A percentile compares a stretch with the other conserved stretches of the same genome.
Conservation (phyloP, 495 filamentous ascomycete genomes). For the Podospora conica region DNA sequence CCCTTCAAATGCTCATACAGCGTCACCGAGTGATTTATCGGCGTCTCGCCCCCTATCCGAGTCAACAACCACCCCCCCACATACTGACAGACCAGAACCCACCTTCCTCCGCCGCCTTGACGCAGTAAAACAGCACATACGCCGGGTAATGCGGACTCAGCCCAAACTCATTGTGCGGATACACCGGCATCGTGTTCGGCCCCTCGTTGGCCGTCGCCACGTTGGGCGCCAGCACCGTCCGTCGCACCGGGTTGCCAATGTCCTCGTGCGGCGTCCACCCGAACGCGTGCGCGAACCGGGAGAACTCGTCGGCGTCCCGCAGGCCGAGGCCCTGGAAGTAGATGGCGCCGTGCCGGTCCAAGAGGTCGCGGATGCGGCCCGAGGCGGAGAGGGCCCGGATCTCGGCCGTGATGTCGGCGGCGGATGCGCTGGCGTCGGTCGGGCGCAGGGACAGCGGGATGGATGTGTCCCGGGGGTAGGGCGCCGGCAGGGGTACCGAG, state of each 20-base stretch:
- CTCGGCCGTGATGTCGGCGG: conserved; percentile 12
- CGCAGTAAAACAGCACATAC: conserved; percentile 48
- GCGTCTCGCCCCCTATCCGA: conserved; percentile 42
- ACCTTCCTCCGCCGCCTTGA: conserved; percentile 26
- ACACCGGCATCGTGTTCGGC: conserved; percentile 45
- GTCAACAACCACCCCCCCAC: neutral
- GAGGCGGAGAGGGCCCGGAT: conserved; percentile 13
- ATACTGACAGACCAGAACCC: neutral
- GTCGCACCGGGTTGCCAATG: conserved; percentile 48
- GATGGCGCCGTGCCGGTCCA: conserved; percentile 34
- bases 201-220: conserved; percentile 50
- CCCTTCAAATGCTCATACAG: conserved; percentile 43
- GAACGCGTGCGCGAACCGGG: conserved; percentile 49
- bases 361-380: conserved; percentile 10
- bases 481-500: conserved; percentile 13
- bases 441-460: conserved; percentile 13
- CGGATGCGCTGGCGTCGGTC: neutral
- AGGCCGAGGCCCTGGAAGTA: conserved; percentile 35
- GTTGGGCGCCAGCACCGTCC: conserved; percentile 46
- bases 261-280: conserved; percentile 50
- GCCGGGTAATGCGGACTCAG: conserved; percentile 49
- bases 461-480: conserved; percentile 8
- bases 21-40: conserved; percentile 46
- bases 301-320: conserved; percentile 38
- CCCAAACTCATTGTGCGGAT: conserved; percentile 51